Evolutionary conservation across 257 asterid species (phyloP).

Genomic region (Thymus mandschuricus): DNA sequence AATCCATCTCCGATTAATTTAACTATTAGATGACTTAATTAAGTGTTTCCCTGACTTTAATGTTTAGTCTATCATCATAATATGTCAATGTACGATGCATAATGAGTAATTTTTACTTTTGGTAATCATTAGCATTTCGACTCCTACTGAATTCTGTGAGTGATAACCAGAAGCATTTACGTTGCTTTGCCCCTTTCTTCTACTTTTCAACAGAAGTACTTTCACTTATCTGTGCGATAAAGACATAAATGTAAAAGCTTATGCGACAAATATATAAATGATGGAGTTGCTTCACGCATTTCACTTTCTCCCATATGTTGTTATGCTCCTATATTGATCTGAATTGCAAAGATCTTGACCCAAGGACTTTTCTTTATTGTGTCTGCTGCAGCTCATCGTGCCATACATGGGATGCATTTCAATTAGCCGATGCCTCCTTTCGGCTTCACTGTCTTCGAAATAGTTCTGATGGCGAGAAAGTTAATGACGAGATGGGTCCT

Average conservation of each 20-base stretch:
- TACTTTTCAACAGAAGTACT: background rate
- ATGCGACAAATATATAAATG: background rate
- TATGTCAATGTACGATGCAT: background rate
- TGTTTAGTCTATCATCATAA: background rate
- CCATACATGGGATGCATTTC: slow-evolving; percentile 96
- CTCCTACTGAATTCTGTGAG: background rate
- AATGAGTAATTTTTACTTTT: background rate
- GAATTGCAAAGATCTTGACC: background rate
- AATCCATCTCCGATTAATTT: background rate
- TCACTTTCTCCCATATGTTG: background rate
- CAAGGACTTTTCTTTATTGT: slow-evolving; percentile 21
- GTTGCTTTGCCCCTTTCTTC: background rate
- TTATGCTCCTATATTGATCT: background rate
- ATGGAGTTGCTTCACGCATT: background rate
- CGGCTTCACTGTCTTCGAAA: slow-evolving; percentile 75
- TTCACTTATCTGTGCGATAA: background rate
- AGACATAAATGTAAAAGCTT: no score
- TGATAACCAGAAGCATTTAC: background rate
- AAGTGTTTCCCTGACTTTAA: background rate
- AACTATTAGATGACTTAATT: slow-evolving; percentile 10
- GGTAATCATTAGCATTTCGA: background rate
- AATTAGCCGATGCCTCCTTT: slow-evolving; percentile 89
- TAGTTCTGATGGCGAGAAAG: slow-evolving; percentile 47
- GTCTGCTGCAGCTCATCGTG: slow-evolving; percentile 70
- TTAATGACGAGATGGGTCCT: slow-evolving; percentile 59